phyloP scores from a whole-genome alignment of 73 alveolate genomes.

The Tetrahymena elliotti region DNA sequence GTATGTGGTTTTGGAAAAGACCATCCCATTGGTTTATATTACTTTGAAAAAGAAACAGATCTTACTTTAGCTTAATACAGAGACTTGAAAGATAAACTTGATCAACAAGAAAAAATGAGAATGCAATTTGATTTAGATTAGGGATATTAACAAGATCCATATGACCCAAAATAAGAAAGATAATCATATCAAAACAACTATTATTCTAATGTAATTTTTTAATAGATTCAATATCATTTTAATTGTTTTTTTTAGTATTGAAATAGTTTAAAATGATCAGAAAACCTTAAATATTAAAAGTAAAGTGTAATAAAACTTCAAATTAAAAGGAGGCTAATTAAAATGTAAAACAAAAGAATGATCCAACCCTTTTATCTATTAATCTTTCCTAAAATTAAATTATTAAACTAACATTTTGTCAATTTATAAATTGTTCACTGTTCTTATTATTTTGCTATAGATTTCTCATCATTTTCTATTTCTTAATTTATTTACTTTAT shows the following conservation, averaged over 20 bases:
- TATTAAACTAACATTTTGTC: too few relatives aligned
- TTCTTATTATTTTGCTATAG: too few relatives aligned
- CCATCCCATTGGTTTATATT: constrained; percentile 88
- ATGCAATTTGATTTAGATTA: not conserved
- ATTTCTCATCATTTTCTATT: too few relatives aligned
- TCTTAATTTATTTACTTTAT: too few relatives aligned
- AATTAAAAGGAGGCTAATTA: not conserved
- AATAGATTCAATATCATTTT: not conserved
- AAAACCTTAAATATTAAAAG: too few relatives aligned
- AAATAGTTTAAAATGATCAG: not conserved
- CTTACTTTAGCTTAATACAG: constrained; percentile 8
- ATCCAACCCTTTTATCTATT: too few relatives aligned
- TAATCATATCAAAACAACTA: not conserved
- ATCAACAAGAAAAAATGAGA: not conserved
- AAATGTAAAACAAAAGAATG: too few relatives aligned
- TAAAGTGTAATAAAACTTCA: too few relatives aligned
- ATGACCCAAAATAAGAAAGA: not conserved
- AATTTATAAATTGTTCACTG: too few relatives aligned
- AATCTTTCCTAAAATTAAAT: too few relatives aligned
- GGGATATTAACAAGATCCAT: not conserved
- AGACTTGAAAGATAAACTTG: constrained; percentile 11
- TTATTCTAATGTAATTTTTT: not conserved
- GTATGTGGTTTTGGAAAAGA: constrained; percentile 90
- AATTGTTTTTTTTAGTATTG: not conserved
- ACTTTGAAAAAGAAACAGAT: constrained; percentile 56